phyloP scores from a whole-genome alignment of 2,329 filamentous ascomycete species.

The Rutstroemia sp. region DNA sequence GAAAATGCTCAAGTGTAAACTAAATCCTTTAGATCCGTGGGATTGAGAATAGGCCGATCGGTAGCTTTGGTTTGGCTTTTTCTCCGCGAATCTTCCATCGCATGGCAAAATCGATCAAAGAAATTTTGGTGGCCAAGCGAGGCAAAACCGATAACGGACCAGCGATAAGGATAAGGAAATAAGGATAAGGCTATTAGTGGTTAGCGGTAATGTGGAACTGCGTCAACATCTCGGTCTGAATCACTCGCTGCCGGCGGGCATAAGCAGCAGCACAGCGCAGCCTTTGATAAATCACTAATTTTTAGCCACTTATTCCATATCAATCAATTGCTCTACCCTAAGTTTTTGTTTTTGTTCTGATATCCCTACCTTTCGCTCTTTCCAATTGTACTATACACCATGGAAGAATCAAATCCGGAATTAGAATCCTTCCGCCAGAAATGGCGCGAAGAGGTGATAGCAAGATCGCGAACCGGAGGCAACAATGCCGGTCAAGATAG shows the following conservation, averaged over 20 bases:
- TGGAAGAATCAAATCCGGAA: constrained; percentile 53
- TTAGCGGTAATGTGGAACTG: constrained; percentile 2
- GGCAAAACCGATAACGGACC: constrained; percentile 3
- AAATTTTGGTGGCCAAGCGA: background rate
- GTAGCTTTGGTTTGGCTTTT: too few species aligned
- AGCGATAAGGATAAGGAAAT: constrained; percentile 2
- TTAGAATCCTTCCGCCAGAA: constrained; percentile 78
- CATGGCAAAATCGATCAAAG: background rate
- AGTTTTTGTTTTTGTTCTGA: background rate
- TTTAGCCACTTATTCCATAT: too few species aligned
- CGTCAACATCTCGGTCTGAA: background rate
- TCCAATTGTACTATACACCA: constrained; percentile 3
- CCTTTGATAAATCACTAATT: too few species aligned
- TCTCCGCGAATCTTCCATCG: too few species aligned
- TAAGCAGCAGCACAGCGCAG: too few species aligned
- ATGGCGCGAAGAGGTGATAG: constrained; percentile 66
- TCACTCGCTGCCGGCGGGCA: too few species aligned
- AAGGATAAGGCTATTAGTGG: background rate
- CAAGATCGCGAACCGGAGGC: constrained; percentile 17
- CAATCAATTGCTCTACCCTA: background rate
- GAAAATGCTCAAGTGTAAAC: background rate
- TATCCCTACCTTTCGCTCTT: too few species aligned
- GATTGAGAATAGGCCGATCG: background rate
- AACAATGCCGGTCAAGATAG: constrained; percentile 12
- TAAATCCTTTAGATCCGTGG: background rate